Evolutionary conservation across 768 basidiomycete species (phyloP).

Genomic region (Lentinula sp.): DNA sequence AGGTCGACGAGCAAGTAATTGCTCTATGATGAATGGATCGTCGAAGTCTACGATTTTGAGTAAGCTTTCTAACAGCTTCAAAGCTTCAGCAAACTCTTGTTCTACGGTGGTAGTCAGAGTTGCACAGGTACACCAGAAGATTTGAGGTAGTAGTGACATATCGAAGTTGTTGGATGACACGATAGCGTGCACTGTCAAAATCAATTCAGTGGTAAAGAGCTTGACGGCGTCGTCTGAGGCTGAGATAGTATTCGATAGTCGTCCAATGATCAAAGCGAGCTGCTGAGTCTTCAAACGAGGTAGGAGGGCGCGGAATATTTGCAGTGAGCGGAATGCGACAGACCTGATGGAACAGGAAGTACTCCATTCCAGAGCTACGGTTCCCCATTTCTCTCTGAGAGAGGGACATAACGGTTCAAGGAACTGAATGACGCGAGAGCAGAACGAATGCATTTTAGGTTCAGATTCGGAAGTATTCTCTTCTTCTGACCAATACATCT

Average conservation of each 20-base stretch:
- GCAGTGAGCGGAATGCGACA: slow-evolving; percentile 83
- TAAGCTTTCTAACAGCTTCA: slow-evolving; percentile 59
- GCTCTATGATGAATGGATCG: slow-evolving; percentile 59
- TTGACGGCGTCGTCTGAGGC: slow-evolving; percentile 73
- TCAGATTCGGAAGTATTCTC: slow-evolving; percentile 50
- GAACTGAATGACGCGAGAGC: slow-evolving; percentile 58
- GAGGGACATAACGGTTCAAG: slow-evolving; percentile 64
- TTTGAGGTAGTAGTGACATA: slow-evolving; percentile 61
- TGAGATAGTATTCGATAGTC: slow-evolving; percentile 80
- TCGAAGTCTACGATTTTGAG: slow-evolving; percentile 68
- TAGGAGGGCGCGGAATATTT: slow-evolving; percentile 79
- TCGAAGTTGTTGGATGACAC: slow-evolving; percentile 52
- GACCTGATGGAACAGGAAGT: slow-evolving; percentile 83
- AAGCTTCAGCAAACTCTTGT: slow-evolving; percentile 64
- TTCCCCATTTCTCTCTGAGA: slow-evolving; percentile 75
- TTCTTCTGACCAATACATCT: slow-evolving; percentile 68
- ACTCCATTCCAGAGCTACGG: slow-evolving; percentile 76
- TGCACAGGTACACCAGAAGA: slow-evolving; percentile 84
- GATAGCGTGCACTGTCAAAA: slow-evolving; percentile 67
- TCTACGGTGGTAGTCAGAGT: slow-evolving; percentile 81
- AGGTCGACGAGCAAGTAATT: slow-evolving; percentile 65
- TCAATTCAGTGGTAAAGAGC: slow-evolving; percentile 76
- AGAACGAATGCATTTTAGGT: slow-evolving; percentile 64
- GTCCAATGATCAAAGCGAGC: slow-evolving; percentile 73
- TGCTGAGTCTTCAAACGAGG: slow-evolving; percentile 66